Evolutionary conservation across 495 filamentous ascomycete genomes (phyloP), one percentile per base, ranked within the genome.

Genomic region (Neurospora intermedia): DNA sequence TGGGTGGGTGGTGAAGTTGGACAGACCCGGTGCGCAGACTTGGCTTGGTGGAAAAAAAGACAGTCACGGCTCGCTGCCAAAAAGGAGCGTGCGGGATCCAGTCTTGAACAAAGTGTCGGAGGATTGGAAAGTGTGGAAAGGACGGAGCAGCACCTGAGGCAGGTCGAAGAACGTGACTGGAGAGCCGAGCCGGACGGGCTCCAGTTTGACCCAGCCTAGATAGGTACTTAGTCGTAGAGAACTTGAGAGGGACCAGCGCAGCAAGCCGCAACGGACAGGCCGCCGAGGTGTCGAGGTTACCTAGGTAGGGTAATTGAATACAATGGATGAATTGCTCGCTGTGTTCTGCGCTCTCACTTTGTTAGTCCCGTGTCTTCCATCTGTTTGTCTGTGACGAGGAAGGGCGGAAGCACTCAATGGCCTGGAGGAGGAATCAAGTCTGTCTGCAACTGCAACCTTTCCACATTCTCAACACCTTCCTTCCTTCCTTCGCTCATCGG

Each of bases 31-130:
- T 9, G 54, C 15, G 54, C 54, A 66, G 54, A 66, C 54, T 66
- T 62, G 27, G 54, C 54, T 66, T 62, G 27, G 54, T 35, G 35
- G 54, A 1, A 66, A 74, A 74, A 77, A 38, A 38, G 48, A 27
- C 59, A 70, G 74, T 62, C 38, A 62, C 27, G 41, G 70, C 27
- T 31, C 27, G 27, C 41, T 69, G 72, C 70, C 73, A 77, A 79
- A 79, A 74, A 75, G 75, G 78, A 78, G 77, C 74, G 77, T 76
- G 70, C 75, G 73, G 71, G 62, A 78, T 78, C 35, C 35, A 38
- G 35, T 38, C 54, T 31, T 31, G 5, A 13, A 62, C 13, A 13
- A 62, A 62, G 54, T 62, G 54, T 62, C 74, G 75, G 75, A 73
- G 76, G 71, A 71, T 73, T 73, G 73, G 69, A 69, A 75, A 77